Base-by-base conservation (phyloP, 2,329 filamentous ascomycete species). In the Penicillium crustosum region DNA sequence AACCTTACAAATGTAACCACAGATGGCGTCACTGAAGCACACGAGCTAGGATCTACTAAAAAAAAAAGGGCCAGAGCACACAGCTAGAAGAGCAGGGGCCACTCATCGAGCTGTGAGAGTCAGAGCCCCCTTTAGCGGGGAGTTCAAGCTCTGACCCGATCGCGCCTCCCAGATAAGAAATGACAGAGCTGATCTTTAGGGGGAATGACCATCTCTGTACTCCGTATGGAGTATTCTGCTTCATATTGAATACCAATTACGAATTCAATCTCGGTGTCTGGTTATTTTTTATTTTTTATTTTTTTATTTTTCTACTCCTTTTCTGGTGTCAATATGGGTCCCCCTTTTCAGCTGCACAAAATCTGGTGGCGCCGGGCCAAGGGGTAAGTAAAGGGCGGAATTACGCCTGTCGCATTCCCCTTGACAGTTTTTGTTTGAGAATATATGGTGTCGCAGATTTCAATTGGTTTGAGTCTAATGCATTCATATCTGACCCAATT, bases 321-420 rank as follows among this genome's bases (percentile, higher is more conserved):
- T 64, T 62, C 55, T 58, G 42, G 57, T 58, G 56, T 45, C 12
- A 2, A 47, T 44, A 36, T 55, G 60, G 63, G 61, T 60, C 58
- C 27, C 36, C 27, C 41, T 13, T 29, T 42, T 48, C 58, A 59
- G 58, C 62, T 65, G 59, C 61, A 61, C 41, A 57, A 58, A 59
- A 65, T 64, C 35, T n/a, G 21, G 52, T 38, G 54, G 55, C 48
- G 53, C 21, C 21, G 17, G 39, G 51, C 60, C 15, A 48, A 59
- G 50, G 57, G 49, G 51, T 45, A 44, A 25, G 29, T 19, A 25
- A 44, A 44, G 17, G 38, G 19, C 31, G 49, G 29, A 44, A 44
- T 6, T 44, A 27, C 33, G 49, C 10, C 6, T 15, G 15, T 33
- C 38, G 15, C 38, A 21, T 15, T 15, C n/a, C 27, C 49, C 36